Evolutionary conservation across 1,284 basidiomycete species (phyloP).

Genomic region (Pascua sp.): DNA sequence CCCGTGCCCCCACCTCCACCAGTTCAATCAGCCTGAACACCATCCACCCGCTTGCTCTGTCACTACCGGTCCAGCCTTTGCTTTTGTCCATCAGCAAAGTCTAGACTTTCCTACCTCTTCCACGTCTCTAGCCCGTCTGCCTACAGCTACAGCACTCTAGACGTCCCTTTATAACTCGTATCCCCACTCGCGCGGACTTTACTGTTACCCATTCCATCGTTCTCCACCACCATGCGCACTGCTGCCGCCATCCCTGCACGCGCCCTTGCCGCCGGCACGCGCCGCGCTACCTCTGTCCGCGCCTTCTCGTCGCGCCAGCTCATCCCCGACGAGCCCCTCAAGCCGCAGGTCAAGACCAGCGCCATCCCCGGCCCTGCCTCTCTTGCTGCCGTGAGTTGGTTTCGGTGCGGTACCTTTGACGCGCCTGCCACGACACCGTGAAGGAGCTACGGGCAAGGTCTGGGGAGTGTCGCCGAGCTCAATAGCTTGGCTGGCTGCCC

Average conservation of each 20-base stretch:
- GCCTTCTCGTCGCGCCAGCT: conserved; percentile 26
- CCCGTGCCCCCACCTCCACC: too few species aligned
- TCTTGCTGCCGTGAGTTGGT: conserved; percentile 17
- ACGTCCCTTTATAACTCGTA: too few species aligned
- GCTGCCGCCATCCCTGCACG: conserved; percentile 5
- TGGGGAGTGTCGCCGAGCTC: neutral
- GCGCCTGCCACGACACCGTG: too few species aligned
- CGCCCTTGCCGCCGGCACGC: conserved; percentile 4
- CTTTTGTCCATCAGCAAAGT: too few species aligned
- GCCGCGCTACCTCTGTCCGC: conserved; percentile 4
- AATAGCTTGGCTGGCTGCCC: neutral
- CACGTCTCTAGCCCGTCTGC: too few species aligned
- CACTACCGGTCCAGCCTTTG: too few species aligned
- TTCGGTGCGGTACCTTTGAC: neutral
- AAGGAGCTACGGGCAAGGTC: too few species aligned
- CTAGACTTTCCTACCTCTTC: too few species aligned
- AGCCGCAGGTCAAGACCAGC: conserved; percentile 19
- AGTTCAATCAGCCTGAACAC: too few species aligned
- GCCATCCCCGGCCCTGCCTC: conserved; percentile 28
- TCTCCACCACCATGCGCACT: conserved; percentile 8
- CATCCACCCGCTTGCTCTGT: too few species aligned
- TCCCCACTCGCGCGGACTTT: too few species aligned
- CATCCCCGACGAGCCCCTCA: conserved; percentile 26
- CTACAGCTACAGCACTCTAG: too few species aligned
- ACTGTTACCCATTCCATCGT: neutral